phyloP scores from a whole-genome alignment of 805 yeast species.

The Clavispora asparagi region DNA sequence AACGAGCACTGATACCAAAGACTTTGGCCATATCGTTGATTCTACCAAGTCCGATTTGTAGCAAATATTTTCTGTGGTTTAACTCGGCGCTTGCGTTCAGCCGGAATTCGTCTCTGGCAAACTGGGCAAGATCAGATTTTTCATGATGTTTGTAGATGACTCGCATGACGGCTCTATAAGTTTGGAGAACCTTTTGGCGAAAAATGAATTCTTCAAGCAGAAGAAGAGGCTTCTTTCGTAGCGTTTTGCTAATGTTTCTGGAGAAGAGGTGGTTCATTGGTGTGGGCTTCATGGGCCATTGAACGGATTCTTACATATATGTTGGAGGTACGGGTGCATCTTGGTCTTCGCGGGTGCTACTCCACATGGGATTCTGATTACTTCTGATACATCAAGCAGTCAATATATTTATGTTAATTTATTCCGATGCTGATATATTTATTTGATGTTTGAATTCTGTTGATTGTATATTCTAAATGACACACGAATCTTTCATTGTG shows the following conservation, averaged over 20 bases:
- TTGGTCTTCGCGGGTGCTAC: too few relatives aligned
- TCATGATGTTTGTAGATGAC: conserved; percentile 34
- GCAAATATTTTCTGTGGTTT: conserved; percentile 32
- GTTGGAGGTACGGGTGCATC: too few relatives aligned
- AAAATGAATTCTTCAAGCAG: conserved; percentile 38
- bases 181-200: conserved; percentile 27
- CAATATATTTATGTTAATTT: too few relatives aligned
- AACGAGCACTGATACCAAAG: conserved; percentile 15
- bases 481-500: not conserved
- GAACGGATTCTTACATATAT: too few relatives aligned
- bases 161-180: conserved; percentile 30
- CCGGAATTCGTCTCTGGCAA: conserved; percentile 31
- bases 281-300: too few relatives aligned
- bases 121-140: conserved; percentile 26
- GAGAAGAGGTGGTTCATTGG: not conserved
- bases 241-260: not conserved
- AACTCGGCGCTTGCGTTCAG: conserved; percentile 25
- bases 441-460: too few relatives aligned
- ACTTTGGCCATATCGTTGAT: conserved; percentile 20
- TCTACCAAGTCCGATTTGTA: conserved; percentile 27
- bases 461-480: too few relatives aligned
- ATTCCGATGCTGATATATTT: too few relatives aligned
- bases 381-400: too few relatives aligned
- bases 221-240: conserved; percentile 5
- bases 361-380: too few relatives aligned